Conservation (phyloP, 2,329 filamentous ascomycete genomes). For the Cercospora zeina region DNA sequence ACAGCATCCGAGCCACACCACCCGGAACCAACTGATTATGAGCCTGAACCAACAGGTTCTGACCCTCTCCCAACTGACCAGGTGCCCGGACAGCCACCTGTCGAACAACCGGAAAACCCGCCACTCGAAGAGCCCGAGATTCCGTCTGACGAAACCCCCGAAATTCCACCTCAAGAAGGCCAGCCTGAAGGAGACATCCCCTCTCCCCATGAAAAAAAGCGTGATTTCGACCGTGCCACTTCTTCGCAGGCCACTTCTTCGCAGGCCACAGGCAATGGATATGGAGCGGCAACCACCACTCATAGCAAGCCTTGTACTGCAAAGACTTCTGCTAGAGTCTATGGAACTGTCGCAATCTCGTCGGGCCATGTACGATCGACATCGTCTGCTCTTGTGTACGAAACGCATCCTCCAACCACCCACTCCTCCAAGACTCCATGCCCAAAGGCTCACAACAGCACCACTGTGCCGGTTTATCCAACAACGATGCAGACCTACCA, state of each 20-base stretch:
- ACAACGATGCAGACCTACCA: constrained; percentile 1
- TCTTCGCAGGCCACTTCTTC: too few species aligned
- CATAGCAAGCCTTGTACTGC: constrained; percentile 3
- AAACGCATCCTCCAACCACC: background rate
- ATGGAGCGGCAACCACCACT: background rate
- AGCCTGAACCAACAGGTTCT: background rate
- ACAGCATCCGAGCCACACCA: background rate
- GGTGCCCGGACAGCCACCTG: background rate
- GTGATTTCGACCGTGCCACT: background rate
- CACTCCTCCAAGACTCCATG: background rate
- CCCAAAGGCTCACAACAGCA: constrained; percentile 2
- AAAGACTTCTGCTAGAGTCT: constrained; percentile 6
- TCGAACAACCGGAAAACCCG: background rate
- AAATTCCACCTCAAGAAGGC: background rate
- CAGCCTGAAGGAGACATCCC: background rate
- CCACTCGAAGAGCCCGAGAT: background rate
- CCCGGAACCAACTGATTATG: background rate
- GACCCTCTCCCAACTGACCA: background rate
- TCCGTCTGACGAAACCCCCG: background rate
- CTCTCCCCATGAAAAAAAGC: background rate
- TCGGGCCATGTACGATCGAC: background rate
- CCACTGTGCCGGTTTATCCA: constrained; percentile 1
- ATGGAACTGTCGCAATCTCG: background rate
- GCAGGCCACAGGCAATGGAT: constrained; percentile 10
- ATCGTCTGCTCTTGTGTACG: constrained; percentile 1